Conservation (phyloP, 2,329 filamentous ascomycete species). For the Aspergillus unguis region DNA sequence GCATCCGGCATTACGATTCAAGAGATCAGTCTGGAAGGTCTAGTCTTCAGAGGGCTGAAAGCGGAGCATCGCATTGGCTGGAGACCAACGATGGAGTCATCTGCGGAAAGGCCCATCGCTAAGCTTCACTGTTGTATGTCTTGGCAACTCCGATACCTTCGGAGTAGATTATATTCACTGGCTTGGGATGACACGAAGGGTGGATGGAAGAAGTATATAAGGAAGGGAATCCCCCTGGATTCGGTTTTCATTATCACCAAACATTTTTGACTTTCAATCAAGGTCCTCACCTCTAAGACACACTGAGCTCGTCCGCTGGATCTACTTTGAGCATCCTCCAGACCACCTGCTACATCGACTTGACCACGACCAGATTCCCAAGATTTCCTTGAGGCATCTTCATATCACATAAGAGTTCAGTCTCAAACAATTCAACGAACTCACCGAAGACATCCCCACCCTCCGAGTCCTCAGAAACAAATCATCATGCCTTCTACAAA, state of each 20-base stretch:
- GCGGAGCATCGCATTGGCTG: neutral
- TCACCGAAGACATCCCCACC: neutral
- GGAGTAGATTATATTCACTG: neutral
- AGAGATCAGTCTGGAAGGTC: neutral
- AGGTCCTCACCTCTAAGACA: no score
- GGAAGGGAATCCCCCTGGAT: neutral
- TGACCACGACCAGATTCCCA: no score
- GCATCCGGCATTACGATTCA: neutral
- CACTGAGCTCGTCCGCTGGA: no score
- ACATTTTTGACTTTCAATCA: no score
- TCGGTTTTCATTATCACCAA: neutral
- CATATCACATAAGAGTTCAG: no score
- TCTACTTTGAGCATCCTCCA: no score
- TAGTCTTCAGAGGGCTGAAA: neutral
- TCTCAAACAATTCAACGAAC: neutral
- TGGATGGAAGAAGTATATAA: constrained; percentile 3
- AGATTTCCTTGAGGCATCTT: no score
- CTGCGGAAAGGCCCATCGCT: constrained; percentile 1
- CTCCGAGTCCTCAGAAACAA: neutral
- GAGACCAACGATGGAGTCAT: neutral
- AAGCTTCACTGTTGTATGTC: constrained; percentile 6
- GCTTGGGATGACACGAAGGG: no score
- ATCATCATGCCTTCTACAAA: neutral
- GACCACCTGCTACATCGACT: no score
- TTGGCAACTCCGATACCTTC: constrained; percentile 5